Conservation (phyloP, 208 protist species). For the Strigomonas culicis region DNA sequence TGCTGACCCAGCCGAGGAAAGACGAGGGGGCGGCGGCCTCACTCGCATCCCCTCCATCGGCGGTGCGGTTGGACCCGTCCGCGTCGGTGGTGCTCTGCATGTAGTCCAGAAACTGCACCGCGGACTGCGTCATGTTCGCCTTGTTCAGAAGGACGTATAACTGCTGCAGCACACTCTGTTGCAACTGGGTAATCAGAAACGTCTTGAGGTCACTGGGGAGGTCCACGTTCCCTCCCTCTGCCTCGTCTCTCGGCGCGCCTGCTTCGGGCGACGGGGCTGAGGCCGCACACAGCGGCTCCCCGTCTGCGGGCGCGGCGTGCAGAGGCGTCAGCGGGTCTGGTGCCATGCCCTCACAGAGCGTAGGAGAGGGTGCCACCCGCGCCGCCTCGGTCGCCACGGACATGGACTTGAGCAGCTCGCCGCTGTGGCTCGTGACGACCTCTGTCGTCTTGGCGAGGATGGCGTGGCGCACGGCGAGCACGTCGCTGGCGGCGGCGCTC, state of each 20-base stretch:
- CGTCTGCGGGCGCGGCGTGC: too few relatives aligned
- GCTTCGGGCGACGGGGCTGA: too few relatives aligned
- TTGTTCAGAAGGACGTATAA: constrained; percentile 36
- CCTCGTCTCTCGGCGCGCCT: background rate
- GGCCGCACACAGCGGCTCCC: too few relatives aligned
- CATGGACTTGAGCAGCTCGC: background rate
- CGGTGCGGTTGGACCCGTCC: too few relatives aligned
- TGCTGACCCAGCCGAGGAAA: background rate
- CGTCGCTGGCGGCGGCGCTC: constrained; percentile 38
- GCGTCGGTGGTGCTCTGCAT: background rate
- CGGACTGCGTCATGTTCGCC: constrained; percentile 42
- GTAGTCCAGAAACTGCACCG: constrained; percentile 16
- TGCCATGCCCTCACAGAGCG: too few relatives aligned
- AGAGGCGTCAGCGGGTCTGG: too few relatives aligned
- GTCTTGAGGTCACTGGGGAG: constrained; percentile 13
- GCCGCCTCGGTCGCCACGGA: too few relatives aligned
- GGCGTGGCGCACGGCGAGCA: constrained; percentile 38
- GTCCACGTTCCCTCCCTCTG: background rate
- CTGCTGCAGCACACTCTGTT: constrained; percentile 39
- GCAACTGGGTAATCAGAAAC: constrained; percentile 16
- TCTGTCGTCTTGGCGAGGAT: constrained; percentile 45
- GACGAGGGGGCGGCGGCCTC: background rate
- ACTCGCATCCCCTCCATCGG: background rate
- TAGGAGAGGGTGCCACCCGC: too few relatives aligned
- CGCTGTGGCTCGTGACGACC: constrained; percentile 28